phyloP scores from a whole-genome alignment of 129 eudicot species.

The Gnaphalium uliginosum region DNA sequence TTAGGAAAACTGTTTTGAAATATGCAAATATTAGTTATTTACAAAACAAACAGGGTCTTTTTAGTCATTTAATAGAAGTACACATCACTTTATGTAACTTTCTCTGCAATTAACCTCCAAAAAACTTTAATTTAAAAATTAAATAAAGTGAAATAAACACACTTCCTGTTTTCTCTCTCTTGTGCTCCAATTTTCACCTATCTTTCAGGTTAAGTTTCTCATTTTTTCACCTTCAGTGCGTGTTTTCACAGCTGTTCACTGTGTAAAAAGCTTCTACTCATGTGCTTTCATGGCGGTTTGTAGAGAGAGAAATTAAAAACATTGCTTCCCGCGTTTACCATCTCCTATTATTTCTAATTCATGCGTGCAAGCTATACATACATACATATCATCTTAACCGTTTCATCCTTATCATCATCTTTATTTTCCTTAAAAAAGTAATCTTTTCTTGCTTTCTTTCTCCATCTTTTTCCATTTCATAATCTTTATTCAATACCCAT shows the following conservation, averaged over 20 bases:
- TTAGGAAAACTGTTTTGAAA: too few species aligned
- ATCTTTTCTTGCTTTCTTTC: background rate
- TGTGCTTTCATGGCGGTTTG: constrained; percentile 22
- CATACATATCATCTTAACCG: constrained; percentile 25
- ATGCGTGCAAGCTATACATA: constrained; percentile 44
- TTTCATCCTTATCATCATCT: constrained; percentile 34
- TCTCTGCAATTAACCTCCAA: background rate
- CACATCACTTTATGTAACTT: constrained; percentile 7
- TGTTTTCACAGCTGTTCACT: constrained; percentile 23
- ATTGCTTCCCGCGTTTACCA: constrained; percentile 39
- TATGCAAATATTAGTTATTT: too few species aligned
- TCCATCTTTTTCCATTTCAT: background rate
- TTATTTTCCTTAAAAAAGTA: background rate
- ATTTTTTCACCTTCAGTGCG: constrained; percentile 22
- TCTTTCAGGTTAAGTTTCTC: constrained; percentile 33
- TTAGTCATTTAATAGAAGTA: background rate
- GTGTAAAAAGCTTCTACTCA: background rate
- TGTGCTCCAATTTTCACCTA: background rate
- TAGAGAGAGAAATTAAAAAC: constrained; percentile 26
- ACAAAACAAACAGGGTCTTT: background rate
- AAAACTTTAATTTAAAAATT: background rate
- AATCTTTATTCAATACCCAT: background rate
- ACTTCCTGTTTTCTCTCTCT: constrained; percentile 4
- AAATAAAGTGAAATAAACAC: background rate
- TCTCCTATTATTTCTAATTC: constrained; percentile 9